Percentiles rank a stretch among this genome's conserved stretches.
These are phyloP conservation scores for Trametes cinnabarina DNA, from an alignment of 768 basidiomycete species.

Conservation along the genomic window DNA sequence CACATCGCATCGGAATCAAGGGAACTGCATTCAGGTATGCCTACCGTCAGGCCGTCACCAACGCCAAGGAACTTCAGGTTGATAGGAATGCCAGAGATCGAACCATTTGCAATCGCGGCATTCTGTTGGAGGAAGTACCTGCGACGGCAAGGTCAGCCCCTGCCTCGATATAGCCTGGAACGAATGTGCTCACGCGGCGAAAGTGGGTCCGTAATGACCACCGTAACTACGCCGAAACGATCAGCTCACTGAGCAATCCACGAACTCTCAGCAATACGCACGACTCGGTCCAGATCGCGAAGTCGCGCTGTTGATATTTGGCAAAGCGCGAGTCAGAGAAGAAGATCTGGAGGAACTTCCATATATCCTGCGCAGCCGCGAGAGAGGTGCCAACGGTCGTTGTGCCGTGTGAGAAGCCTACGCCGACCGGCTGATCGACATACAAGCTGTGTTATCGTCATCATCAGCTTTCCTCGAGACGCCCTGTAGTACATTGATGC, in stretches of 20 bases:
- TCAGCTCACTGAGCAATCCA: neutral
- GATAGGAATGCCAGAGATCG: slow-evolving; percentile 43
- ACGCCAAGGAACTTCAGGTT: slow-evolving; percentile 65
- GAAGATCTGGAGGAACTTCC: slow-evolving; percentile 65
- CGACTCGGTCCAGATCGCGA: slow-evolving; percentile 68
- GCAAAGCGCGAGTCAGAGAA: slow-evolving; percentile 53
- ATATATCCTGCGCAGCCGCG: slow-evolving; percentile 54
- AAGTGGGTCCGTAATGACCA: slow-evolving; percentile 40
- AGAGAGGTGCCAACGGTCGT: slow-evolving; percentile 49
- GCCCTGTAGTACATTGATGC: neutral
- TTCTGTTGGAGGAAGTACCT: slow-evolving; percentile 42
- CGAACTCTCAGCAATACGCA: slow-evolving; percentile 1
- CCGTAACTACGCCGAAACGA: slow-evolving; percentile 28
- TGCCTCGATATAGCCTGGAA: neutral
- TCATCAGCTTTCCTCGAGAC: neutral
- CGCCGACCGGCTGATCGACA: slow-evolving; percentile 63
- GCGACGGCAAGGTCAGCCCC: neutral
- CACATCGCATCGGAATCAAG: neutral
- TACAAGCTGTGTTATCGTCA: slow-evolving; percentile 36
- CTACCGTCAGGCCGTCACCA: slow-evolving; percentile 60
- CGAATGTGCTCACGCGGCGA: slow-evolving; percentile 29
- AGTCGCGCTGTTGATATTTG: slow-evolving; percentile 41
- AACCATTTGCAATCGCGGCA: slow-evolving; percentile 48
- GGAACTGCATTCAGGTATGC: slow-evolving; percentile 10
- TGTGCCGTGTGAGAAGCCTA: slow-evolving; percentile 60